Conservation (phyloP, 192 early-diverging fungal species). For the Gryganskiella cystojenkinii region DNA sequence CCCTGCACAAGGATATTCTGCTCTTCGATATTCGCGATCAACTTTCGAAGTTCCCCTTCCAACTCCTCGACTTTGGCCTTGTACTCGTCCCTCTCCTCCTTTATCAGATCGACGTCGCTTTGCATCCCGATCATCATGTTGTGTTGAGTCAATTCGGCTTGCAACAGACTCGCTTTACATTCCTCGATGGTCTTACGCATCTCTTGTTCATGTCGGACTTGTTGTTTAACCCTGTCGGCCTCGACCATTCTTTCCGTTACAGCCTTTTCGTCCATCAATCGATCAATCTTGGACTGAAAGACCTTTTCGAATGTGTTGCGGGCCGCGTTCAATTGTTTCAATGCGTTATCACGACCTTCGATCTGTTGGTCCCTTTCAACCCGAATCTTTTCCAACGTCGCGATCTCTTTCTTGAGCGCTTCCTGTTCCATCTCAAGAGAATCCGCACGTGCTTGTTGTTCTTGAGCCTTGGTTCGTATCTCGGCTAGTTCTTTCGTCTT, state of each 20-base stretch:
- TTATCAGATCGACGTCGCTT: neutral
- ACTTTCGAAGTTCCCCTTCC: neutral
- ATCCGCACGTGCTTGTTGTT: neutral
- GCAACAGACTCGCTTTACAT: neutral
- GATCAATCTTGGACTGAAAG: constrained; percentile 33
- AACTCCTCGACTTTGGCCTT: constrained; percentile 1
- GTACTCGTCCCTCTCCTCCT: neutral
- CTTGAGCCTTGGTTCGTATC: neutral
- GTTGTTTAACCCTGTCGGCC: constrained; percentile 9
- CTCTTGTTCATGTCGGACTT: constrained; percentile 1
- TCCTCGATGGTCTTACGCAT: constrained; percentile 3
- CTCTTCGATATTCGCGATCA: constrained; percentile 2
- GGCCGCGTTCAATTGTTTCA: constrained; percentile 21
- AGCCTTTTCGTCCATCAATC: constrained; percentile 29
- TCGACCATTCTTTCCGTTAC: constrained; percentile 1
- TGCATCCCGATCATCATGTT: neutral
- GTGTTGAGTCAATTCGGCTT: neutral
- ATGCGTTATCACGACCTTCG: constrained; percentile 24
- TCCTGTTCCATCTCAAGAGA: constrained; percentile 7
- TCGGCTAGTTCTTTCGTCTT: constrained; percentile 13
- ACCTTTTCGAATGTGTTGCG: constrained; percentile 31
- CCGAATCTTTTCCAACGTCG: neutral
- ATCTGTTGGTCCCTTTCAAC: constrained; percentile 25
- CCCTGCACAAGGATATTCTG: neutral
- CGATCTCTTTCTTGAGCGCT: neutral